A percentile compares a stretch with the other conserved stretches of the same genome.
Conservation (phyloP, 1,284 basidiomycete genomes). For the Cerrena zonata region DNA sequence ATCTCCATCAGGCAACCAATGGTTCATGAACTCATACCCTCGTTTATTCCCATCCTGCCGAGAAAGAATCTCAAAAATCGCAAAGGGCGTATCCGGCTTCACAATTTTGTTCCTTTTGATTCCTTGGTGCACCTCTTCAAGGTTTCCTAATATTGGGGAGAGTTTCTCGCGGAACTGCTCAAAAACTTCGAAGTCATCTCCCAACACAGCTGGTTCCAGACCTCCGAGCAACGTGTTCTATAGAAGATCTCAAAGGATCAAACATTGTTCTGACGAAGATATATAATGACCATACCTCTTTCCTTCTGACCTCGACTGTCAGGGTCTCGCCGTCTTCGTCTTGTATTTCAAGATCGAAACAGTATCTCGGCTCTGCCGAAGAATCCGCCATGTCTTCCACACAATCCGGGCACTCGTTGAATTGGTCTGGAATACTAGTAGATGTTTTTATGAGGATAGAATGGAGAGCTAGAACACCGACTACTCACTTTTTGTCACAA, state of each 20-base stretch:
- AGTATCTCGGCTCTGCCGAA: slow-evolving; percentile 41
- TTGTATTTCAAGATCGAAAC: slow-evolving; percentile 44
- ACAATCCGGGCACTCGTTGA: slow-evolving; percentile 45
- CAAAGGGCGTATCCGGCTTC: background rate
- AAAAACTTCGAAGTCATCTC: slow-evolving; percentile 34
- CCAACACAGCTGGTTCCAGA: slow-evolving; percentile 38
- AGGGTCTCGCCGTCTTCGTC: slow-evolving; percentile 42
- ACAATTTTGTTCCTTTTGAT: background rate
- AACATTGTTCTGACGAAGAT: slow-evolving; percentile 8
- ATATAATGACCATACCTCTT: background rate
- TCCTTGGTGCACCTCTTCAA: slow-evolving; percentile 18
- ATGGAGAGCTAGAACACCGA: background rate
- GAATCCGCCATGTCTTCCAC: slow-evolving; percentile 41
- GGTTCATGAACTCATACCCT: background rate
- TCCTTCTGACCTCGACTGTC: slow-evolving; percentile 32
- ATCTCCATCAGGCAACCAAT: background rate
- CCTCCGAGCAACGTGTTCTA: slow-evolving; percentile 42
- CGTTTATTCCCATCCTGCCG: background rate
- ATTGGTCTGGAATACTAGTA: slow-evolving; percentile 38
- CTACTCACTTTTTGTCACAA: slow-evolving; percentile 46
- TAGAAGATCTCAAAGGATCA: background rate
- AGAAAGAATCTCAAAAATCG: background rate
- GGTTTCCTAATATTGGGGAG: slow-evolving; percentile 39
- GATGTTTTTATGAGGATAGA: slow-evolving; percentile 4
- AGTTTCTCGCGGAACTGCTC: slow-evolving; percentile 35